Evolutionary conservation across 352 stramenopile species (phyloP).

Genomic region (Stephanocyclus meneghinianus): DNA sequence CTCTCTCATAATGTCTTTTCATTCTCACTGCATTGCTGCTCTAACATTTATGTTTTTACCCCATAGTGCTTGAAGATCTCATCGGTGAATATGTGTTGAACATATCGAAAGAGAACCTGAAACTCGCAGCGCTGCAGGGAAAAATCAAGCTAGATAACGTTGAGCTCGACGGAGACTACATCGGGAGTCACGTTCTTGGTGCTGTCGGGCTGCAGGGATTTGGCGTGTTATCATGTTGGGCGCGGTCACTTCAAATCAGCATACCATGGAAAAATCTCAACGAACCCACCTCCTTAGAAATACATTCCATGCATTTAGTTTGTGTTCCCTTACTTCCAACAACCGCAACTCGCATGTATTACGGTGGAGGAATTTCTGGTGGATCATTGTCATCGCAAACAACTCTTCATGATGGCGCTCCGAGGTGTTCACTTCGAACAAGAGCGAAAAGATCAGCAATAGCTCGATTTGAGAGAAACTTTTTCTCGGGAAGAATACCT

Average conservation of each 20-base stretch:
- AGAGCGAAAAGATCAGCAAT: constrained; percentile 74
- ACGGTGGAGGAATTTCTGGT: constrained; percentile 53
- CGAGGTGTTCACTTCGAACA: constrained; percentile 53
- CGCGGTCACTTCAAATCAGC: constrained; percentile 59
- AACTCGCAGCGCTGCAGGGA: constrained; percentile 69
- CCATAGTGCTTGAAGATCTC: constrained; percentile 72
- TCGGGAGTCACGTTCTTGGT: constrained; percentile 74
- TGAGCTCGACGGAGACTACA: constrained; percentile 79
- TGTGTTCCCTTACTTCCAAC: constrained; percentile 76
- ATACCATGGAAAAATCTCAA: constrained; percentile 77
- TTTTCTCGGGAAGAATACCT: constrained; percentile 68
- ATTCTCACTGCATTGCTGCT: background rate
- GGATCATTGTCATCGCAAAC: background rate
- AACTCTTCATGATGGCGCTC: constrained; percentile 34
- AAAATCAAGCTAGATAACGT: constrained; percentile 83
- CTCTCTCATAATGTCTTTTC: background rate
- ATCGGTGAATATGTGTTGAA: constrained; percentile 82
- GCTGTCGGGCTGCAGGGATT: constrained; percentile 75
- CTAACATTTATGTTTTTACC: background rate
- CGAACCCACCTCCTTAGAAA: constrained; percentile 68
- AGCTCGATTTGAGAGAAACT: constrained; percentile 78
- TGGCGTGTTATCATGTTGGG: constrained; percentile 76
- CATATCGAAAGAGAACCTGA: constrained; percentile 80
- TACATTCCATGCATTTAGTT: constrained; percentile 74
- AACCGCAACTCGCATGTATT: constrained; percentile 68